Evolutionary conservation across 164 flowering plant genomes (phyloP), one percentile per base, ranked within the genome.

Genomic region (Annona cherimola): DNA sequence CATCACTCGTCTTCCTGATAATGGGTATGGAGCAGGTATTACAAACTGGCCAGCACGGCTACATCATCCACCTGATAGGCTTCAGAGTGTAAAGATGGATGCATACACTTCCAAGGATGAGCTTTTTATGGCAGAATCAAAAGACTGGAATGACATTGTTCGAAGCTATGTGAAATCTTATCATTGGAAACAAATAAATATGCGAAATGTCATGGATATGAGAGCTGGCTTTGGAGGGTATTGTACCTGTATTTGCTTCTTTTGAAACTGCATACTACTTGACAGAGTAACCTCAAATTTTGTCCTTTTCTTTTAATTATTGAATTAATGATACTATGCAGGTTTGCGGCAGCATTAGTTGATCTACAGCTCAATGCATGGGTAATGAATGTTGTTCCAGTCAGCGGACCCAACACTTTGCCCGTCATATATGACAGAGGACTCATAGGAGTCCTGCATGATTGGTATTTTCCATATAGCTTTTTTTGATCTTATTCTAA

Each of bases 201-300:
- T 90, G 35, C 85, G 97, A 76, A 96, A 96, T 80, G 94, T 93
- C 35, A 61, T 96, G 89, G 99, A 96, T 83, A 93, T 96, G 99
- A 90, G 83, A 79, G 96, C 98, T 76, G 90, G 95, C 59, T 90
- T 83, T 85, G 99, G 97, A 84, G 98, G 99, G 99, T 95, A 87
- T 66, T 50, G 57, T 1, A 0, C 12, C 14, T 16, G 14, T 50
- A 50, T 50, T 50, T 50, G 14, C 57, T 50, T 50, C 57, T 16
- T 8, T 50, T 50, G 14, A 50, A 50, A 50, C 57, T 16, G 2
- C 57, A 50, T 50, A 50, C 14, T 50, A 16, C 57, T 50, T 50
- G 57, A 5, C 2, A 50, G 8, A 50, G 57, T 50, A 16, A 50
- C 14, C 14, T 50, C 54, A 7, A 46, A 5, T 7, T 7, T 46